phyloP scores from a whole-genome alignment of 2,329 filamentous ascomycete species.

The Chaetomiaceae sp. region DNA sequence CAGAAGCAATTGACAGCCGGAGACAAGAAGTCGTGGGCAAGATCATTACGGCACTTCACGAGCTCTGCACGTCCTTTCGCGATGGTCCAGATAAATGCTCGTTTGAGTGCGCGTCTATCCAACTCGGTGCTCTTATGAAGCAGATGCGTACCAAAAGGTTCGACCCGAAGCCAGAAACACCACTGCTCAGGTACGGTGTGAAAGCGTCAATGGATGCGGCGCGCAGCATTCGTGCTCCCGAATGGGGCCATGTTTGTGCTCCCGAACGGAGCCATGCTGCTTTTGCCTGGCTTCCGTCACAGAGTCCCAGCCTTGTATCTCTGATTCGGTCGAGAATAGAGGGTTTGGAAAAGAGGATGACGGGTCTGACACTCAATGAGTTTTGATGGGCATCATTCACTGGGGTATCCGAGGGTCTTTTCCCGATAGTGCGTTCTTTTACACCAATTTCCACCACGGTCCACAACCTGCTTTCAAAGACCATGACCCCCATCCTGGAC shows the following conservation, averaged over 20 bases:
- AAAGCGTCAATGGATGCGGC: not conserved
- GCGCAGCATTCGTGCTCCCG: not conserved
- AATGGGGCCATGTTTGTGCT: too few relatives aligned
- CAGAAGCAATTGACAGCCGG: constrained; percentile 2
- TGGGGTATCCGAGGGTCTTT: too few relatives aligned
- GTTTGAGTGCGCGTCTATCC: constrained; percentile 1
- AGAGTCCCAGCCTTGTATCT: too few relatives aligned
- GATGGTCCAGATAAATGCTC: not conserved
- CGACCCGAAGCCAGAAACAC: not conserved
- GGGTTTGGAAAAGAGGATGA: too few relatives aligned
- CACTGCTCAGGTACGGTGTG: not conserved
- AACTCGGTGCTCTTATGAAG: constrained; percentile 2
- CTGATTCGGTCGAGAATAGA: too few relatives aligned
- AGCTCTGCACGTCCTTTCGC: not conserved
- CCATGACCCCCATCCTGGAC: too few relatives aligned
- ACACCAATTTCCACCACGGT: too few relatives aligned
- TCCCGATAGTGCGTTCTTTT: too few relatives aligned
- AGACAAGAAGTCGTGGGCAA: constrained; percentile 1
- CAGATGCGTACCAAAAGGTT: not conserved
- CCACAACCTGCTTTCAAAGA: too few relatives aligned
- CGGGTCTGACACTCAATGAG: not conserved
- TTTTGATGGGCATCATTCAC: too few relatives aligned
- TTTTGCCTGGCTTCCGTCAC: too few relatives aligned
- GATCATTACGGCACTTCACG: not conserved
- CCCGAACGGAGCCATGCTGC: too few relatives aligned